phyloP scores from a whole-genome alignment of 257 asterid genomes.

The Galeopsis tetrahit region DNA sequence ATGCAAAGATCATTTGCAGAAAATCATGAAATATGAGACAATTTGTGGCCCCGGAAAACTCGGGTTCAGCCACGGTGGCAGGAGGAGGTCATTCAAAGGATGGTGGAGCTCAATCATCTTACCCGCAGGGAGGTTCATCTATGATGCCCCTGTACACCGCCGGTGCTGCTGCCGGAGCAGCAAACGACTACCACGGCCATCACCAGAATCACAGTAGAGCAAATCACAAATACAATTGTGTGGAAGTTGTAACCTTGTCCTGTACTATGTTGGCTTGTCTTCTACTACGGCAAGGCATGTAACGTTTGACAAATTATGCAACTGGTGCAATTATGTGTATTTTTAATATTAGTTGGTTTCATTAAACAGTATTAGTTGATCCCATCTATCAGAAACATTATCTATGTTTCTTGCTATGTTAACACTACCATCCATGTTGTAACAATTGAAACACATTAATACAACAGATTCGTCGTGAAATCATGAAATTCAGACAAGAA shows the following conservation, averaged over 20 bases:
- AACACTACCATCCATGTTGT: not conserved
- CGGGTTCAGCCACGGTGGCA: constrained; percentile 17
- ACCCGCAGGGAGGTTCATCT: not conserved
- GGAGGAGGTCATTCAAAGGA: not conserved
- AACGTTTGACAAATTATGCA: not conserved
- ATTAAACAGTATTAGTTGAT: no score
- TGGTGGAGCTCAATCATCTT: not conserved
- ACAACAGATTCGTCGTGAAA: constrained; percentile 4
- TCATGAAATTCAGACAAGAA: not conserved
- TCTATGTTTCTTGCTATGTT: not conserved
- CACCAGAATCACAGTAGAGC: constrained; percentile 23
- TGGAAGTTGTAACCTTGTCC: not conserved
- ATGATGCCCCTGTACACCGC: constrained; percentile 20
- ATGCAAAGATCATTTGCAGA: constrained; percentile 20
- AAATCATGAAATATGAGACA: not conserved
- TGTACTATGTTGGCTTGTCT: constrained; percentile 10
- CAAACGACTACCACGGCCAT: not conserved
- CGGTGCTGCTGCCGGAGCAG: constrained; percentile 13
- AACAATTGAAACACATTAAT: not conserved
- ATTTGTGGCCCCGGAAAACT: not conserved
- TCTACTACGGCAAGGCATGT: not conserved
- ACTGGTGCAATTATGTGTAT: no score
- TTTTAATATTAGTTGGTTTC: no score
- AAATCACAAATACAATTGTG: not conserved
- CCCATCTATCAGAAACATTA: not conserved